Conservation (phyloP, 2,329 filamentous ascomycete species). For the Sarocladium oryzae region DNA sequence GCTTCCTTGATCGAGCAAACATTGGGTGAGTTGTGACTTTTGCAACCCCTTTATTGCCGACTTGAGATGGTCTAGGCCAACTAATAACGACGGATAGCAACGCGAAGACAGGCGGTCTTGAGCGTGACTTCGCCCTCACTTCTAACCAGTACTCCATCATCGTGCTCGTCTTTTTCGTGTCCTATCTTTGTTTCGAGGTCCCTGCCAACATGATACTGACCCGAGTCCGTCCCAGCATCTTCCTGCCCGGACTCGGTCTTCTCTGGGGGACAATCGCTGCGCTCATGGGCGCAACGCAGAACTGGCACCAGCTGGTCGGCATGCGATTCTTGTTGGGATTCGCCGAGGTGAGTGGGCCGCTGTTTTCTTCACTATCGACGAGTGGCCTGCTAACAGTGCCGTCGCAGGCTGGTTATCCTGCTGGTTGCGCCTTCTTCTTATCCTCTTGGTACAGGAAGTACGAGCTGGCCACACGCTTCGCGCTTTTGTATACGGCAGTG, state of each 20-base stretch:
- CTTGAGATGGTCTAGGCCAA: too few species aligned
- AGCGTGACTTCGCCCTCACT: conserved; percentile 15
- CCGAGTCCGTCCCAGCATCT: conserved; percentile 18
- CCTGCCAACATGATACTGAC: conserved; percentile 14
- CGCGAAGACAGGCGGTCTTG: conserved; percentile 18
- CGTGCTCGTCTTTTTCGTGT: conserved; percentile 21
- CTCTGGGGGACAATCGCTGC: conserved; percentile 19
- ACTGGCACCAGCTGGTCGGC: conserved; percentile 17
- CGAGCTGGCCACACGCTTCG: conserved; percentile 17
- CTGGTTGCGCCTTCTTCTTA: conserved; percentile 19
- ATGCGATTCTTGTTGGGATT: conserved; percentile 18
- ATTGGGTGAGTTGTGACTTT: too few species aligned
- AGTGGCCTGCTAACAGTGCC: not conserved
- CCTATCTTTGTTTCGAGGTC: conserved; percentile 16
- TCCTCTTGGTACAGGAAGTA: conserved; percentile 19
- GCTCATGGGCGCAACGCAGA: conserved; percentile 17
- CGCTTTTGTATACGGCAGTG: conserved; percentile 17
- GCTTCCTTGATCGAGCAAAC: conserved; percentile 17
- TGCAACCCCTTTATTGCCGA: too few species aligned
- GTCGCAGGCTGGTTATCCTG: conserved; percentile 16
- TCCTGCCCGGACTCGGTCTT: conserved; percentile 16
- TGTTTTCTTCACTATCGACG: not conserved
- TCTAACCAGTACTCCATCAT: conserved; percentile 21
- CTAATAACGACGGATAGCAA: conserved; percentile 11
- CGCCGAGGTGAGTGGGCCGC: conserved; percentile 11